Conservation (phyloP, 257 asterid genomes). For the Avicennia marina region DNA sequence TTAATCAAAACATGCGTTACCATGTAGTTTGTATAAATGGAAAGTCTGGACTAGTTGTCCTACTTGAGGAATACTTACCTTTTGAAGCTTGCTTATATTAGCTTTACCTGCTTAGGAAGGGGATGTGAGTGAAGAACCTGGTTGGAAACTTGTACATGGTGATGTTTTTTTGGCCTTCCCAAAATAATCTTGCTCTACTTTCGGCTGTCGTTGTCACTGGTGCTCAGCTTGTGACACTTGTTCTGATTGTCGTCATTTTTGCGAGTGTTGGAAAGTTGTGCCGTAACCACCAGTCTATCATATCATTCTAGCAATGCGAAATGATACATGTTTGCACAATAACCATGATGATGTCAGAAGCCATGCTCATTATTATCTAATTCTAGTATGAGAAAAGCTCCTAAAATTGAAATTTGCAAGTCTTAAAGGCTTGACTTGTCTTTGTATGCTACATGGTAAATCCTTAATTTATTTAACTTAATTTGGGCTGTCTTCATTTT, state of each 20-base stretch:
- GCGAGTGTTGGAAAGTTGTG: constrained; percentile 82
- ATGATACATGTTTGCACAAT: neutral
- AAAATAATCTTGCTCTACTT: constrained; percentile 60
- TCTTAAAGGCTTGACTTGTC: neutral
- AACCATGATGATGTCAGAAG: neutral
- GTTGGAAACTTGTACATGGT: constrained; percentile 96
- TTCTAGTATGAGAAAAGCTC: neutral
- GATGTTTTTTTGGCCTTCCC: constrained; percentile 82
- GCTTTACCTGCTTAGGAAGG: constrained; percentile 52
- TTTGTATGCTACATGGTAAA: neutral
- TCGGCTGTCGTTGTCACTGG: constrained; percentile 94
- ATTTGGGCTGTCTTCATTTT: too few relatives aligned
- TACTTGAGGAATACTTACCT: too few relatives aligned
- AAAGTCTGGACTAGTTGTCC: constrained; percentile 24
- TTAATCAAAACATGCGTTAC: neutral
- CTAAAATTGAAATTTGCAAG: neutral
- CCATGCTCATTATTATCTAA: neutral
- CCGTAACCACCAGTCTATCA: neutral
- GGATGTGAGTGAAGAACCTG: constrained; percentile 80
- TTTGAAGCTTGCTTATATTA: constrained; percentile 22
- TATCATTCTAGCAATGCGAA: neutral
- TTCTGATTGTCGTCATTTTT: constrained; percentile 37
- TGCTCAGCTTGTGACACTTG: constrained; percentile 65
- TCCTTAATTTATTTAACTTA: too few relatives aligned
- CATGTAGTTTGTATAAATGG: neutral